Evolutionary conservation across 2,329 filamentous ascomycete species (phyloP).

Genomic region (Xylaria sp.): DNA sequence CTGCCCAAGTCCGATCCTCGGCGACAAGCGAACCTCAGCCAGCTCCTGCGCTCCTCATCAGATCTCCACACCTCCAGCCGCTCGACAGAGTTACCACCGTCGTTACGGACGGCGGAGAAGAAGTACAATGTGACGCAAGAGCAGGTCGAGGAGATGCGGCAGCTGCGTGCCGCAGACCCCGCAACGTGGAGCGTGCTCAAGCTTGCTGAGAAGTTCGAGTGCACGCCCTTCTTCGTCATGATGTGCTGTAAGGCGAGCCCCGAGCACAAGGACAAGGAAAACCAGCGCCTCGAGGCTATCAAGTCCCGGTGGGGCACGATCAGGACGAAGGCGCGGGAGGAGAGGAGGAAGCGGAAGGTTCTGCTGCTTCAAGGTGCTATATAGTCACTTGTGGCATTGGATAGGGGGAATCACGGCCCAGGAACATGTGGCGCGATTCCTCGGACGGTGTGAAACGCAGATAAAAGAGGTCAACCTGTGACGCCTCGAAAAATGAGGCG

Average conservation of each 20-base stretch:
- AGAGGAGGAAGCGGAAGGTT: constrained; percentile 62
- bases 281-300: constrained; percentile 58
- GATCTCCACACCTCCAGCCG: constrained; percentile 15
- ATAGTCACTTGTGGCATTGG: constrained; percentile 44
- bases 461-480: background rate
- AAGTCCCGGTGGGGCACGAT: constrained; percentile 68
- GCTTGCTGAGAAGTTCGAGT: constrained; percentile 65
- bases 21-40: constrained; percentile 59
- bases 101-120: constrained; percentile 33
- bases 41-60: constrained; percentile 53
- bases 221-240: constrained; percentile 66
- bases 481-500: background rate
- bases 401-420: background rate
- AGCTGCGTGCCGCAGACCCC: constrained; percentile 63
- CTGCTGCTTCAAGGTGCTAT: constrained; percentile 64
- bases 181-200: constrained; percentile 63
- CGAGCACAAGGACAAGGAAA: constrained; percentile 59
- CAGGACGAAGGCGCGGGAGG: constrained; percentile 63
- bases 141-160: constrained; percentile 69
- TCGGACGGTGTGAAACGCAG: background rate
- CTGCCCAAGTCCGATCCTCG: constrained; percentile 67
- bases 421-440: background rate
- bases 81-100: constrained; percentile 45
- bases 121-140: constrained; percentile 63
- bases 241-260: constrained; percentile 63